Conservation (phyloP, 768 basidiomycete genomes). For the Serpula lacrymans region DNA sequence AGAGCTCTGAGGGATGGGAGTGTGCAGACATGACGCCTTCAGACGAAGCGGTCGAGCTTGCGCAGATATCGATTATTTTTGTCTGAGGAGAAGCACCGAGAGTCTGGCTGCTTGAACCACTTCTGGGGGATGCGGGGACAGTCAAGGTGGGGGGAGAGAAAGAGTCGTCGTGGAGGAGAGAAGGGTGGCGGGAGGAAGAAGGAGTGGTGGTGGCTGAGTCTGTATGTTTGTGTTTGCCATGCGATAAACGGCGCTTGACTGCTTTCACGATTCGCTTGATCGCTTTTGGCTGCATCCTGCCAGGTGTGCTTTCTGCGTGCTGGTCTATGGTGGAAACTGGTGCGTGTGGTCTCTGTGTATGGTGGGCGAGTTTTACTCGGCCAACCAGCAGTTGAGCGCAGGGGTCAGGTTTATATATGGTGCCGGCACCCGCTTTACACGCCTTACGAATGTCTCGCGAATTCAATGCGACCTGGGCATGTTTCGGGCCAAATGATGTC, state of each 20-base stretch:
- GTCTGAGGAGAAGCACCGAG: background rate
- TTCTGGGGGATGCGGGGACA: slow-evolving; percentile 9
- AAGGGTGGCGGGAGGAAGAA: slow-evolving; percentile 7
- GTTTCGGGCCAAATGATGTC: no score
- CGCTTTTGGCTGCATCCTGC: slow-evolving; percentile 32
- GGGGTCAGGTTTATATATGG: no score
- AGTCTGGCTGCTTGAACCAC: background rate
- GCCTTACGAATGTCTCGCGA: no score
- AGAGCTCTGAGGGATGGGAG: background rate
- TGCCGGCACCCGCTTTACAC: no score
- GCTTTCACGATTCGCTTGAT: slow-evolving; percentile 28
- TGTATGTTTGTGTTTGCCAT: slow-evolving; percentile 12
- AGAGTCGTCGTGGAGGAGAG: background rate
- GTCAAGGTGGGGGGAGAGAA: slow-evolving; percentile 9
- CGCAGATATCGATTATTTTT: background rate
- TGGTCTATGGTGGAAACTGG: no score
- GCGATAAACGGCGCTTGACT: slow-evolving; percentile 29
- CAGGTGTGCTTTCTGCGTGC: no score
- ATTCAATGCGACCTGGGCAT: no score
- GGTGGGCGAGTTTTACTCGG: no score
- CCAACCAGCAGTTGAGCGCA: no score
- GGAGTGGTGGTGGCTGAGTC: slow-evolving; percentile 5
- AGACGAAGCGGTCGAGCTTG: background rate
- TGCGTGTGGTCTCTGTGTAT: no score
- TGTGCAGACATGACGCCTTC: background rate